Evolutionary conservation across 2,329 filamentous ascomycete genomes (phyloP).

Genomic region (Dothideomycetes sp.): DNA sequence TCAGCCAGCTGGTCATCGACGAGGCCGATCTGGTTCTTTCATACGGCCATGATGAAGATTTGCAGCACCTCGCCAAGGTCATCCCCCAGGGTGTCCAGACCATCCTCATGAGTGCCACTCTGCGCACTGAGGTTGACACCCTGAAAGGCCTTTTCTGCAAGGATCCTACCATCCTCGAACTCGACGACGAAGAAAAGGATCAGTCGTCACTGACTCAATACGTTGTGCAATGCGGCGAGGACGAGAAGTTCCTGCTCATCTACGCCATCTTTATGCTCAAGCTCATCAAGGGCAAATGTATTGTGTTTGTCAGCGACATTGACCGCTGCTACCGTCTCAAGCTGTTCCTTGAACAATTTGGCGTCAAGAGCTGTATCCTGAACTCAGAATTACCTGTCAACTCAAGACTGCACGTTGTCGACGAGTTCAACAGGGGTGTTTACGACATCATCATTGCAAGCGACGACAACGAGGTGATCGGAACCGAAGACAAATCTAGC

Average conservation of each 20-base stretch:
- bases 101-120: constrained; percentile 85
- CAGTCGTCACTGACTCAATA: constrained; percentile 44
- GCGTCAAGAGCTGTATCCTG: constrained; percentile 82
- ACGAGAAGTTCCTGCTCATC: constrained; percentile 88
- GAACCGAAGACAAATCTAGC: constrained; percentile 43
- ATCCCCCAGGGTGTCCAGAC: constrained; percentile 83
- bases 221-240: constrained; percentile 85
- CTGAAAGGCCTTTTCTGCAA: constrained; percentile 79
- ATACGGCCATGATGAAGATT: constrained; percentile 87
- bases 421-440: constrained; percentile 92
- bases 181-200: constrained; percentile 74
- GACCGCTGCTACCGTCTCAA: constrained; percentile 88
- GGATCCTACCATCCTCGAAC: constrained; percentile 67
- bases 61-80: constrained; percentile 66
- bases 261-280: constrained; percentile 95
- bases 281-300: constrained; percentile 85
- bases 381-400: constrained; percentile 94
- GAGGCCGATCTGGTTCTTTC: constrained; percentile 90
- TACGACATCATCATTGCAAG: constrained; percentile 98
- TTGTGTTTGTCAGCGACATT: constrained; percentile 76
- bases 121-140: constrained; percentile 78
- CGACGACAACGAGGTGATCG: constrained; percentile 79
- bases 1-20: constrained; percentile 78
- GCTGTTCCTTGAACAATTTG: constrained; percentile 93
- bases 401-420: constrained; percentile 83